phyloP scores from a whole-genome alignment of 768 basidiomycete species.

The Tricholoma saponaceum region DNA sequence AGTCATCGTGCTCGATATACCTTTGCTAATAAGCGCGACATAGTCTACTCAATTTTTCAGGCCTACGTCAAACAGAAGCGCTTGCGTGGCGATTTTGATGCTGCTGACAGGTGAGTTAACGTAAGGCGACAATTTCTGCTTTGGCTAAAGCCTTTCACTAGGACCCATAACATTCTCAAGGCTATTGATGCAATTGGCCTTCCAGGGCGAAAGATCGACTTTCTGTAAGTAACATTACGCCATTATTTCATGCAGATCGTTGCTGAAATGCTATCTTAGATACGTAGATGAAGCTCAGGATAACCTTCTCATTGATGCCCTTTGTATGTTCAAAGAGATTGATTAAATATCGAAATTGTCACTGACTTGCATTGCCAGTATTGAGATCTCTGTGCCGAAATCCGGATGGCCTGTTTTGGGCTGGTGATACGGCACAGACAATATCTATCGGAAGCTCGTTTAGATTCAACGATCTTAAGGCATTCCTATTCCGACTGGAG shows the following conservation, averaged over 20 bases:
- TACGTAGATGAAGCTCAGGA: conserved; percentile 78
- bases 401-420: conserved; percentile 69
- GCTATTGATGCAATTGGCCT: conserved; percentile 27
- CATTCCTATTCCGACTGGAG: conserved; percentile 61
- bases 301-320: conserved; percentile 56
- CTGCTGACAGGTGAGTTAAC: conserved; percentile 50
- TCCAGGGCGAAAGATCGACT: conserved; percentile 45
- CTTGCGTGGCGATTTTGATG: conserved; percentile 41
- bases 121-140: not conserved
- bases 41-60: conserved; percentile 51
- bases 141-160: conserved; percentile 15
- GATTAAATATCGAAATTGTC: not conserved
- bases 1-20: conserved; percentile 50
- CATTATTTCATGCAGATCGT: not conserved
- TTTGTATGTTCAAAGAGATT: conserved; percentile 33
- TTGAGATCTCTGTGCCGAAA: conserved; percentile 60
- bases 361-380: conserved; percentile 32
- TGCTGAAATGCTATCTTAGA: conserved; percentile 25
- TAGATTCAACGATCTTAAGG: conserved; percentile 65
- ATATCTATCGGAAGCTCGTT: conserved; percentile 73
- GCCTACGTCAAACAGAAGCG: conserved; percentile 45
- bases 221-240: conserved; percentile 37
- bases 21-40: conserved; percentile 45
- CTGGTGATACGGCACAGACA: conserved; percentile 77
- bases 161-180: conserved; percentile 48